These are phyloP conservation scores for Gossypium turneri DNA, from an alignment of 345 rosid species.

Conservation along the genomic window DNA sequence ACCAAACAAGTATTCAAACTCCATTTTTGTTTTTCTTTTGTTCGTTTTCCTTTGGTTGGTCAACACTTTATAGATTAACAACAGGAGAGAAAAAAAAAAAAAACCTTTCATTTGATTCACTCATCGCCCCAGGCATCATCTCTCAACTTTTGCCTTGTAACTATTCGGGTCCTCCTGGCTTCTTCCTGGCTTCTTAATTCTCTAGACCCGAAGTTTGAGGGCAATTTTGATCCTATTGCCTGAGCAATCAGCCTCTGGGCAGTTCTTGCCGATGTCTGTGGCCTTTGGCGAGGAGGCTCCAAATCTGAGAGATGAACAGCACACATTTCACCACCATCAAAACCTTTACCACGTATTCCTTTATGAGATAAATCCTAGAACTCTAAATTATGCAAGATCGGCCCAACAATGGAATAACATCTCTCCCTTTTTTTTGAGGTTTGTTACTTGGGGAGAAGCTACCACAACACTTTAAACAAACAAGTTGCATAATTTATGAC, in stretches of 20 bases:
- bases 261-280: constrained; percentile 82
- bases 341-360: not conserved
- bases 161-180: constrained; percentile 73
- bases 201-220: constrained; percentile 50
- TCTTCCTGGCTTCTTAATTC: constrained; percentile 79
- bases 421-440: not conserved
- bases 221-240: constrained; percentile 77
- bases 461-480: not conserved
- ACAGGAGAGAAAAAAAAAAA: not conserved
- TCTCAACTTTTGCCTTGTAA: constrained; percentile 64
- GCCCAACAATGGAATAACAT: not conserved
- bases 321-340: not conserved
- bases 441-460: not conserved
- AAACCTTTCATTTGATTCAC: constrained; percentile 2
- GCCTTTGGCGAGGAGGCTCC: constrained; percentile 87
- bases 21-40: not conserved
- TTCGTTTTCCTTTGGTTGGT: not conserved
- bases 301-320: constrained; percentile 42
- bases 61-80: not conserved
- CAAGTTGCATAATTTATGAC: not conserved
- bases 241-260: constrained; percentile 94
- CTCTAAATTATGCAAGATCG: not conserved
- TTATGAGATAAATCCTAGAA: not conserved
- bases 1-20: not conserved
- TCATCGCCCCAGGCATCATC: constrained; percentile 94